phyloP scores from a whole-genome alignment of 2,329 filamentous ascomycete genomes.

The Epichloe coenophiala region DNA sequence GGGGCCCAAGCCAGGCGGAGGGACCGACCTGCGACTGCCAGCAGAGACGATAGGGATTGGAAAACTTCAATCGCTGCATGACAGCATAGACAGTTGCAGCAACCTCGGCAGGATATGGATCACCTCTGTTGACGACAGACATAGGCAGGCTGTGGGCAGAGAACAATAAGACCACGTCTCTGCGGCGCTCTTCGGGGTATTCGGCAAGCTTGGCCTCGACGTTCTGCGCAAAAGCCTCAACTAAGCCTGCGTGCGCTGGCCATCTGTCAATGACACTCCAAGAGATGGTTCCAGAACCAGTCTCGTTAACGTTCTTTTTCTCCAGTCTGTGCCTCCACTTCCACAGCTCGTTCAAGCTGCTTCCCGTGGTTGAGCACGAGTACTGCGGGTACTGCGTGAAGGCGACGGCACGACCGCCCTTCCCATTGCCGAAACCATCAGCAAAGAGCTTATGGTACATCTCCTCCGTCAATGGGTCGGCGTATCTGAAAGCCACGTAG shows the following conservation, averaged over 20 bases:
- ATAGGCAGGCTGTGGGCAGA: constrained; percentile 94
- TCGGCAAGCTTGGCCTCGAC: constrained; percentile 74
- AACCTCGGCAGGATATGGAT: constrained; percentile 91
- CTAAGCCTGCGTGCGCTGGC: constrained; percentile 80
- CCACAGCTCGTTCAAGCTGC: constrained; percentile 93
- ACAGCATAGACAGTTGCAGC: constrained; percentile 92
- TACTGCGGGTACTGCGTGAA: constrained; percentile 99
- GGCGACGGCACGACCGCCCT: constrained; percentile 83
- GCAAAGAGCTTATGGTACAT: constrained; percentile 74
- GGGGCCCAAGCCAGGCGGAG: constrained; percentile 86
- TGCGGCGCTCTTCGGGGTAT: constrained; percentile 69
- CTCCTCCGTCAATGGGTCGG: constrained; percentile 82
- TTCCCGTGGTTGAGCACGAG: constrained; percentile 93
- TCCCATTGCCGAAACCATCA: constrained; percentile 83
- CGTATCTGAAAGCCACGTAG: constrained; percentile 95
- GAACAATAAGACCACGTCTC: constrained; percentile 76
- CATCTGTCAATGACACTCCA: constrained; percentile 99
- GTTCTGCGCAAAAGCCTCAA: constrained; percentile 85
- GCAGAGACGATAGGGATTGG: constrained; percentile 82
- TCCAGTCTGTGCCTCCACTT: constrained; percentile 87
- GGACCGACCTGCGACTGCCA: constrained; percentile 99
- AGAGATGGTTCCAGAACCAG: constrained; percentile 55
- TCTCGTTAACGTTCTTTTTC: constrained; percentile 49
- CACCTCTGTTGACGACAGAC: constrained; percentile 91
- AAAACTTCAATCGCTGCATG: constrained; percentile 80